Evolutionary conservation across 2,329 filamentous ascomycete species (phyloP), one percentile per base, ranked within the genome.

Genomic region (Rhinocladiella similis): DNA sequence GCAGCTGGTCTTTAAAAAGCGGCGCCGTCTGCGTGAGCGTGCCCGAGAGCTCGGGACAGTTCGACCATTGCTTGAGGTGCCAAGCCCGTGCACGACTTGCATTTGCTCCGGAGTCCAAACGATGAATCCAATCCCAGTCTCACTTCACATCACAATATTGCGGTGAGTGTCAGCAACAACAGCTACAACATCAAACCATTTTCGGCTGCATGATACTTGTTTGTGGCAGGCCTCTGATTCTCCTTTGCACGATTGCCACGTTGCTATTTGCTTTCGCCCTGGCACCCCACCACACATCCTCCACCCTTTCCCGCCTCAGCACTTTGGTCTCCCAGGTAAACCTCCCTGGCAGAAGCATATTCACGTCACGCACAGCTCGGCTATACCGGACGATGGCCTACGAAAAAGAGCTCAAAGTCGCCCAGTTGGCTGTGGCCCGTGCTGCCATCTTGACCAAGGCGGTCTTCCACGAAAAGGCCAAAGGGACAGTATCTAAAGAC

Each of bases 401-500:
- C 80, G 78, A 83, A 57, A 84, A 86, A 63, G 92, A 97, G 78
- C 85, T 94, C 66, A 80, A 87, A 68, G 83, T 96, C 53, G 92
- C 92, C 60, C 87, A 93, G 71, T 84, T 96, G 42, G 91, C 92
- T 60, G 92, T 96, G 55, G 91, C 96, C 77, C 85, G 92, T 63
- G 92, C 89, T 22, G 79, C 84, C 19, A 79, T 91, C 63, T 81
- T 91, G 56, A 91, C 89, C 50, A 88, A 90, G 73, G 83, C 83
- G 60, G 89, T 91, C 70, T 90, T 89, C 78, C 80, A 91, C 76
- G 89, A 93, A 67, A 94, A 93, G 75, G 88, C 91, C 67, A 97
- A 97, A 78, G 93, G 93, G 66, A 97, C 94, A 45, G 82, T 96
- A 50, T 89, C 88, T 72, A 99, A 99, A 79, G 88, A 90, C 74